Conservation (phyloP, 192 early-diverging fungal genomes). For the Phlyctochytrium bullatum region DNA sequence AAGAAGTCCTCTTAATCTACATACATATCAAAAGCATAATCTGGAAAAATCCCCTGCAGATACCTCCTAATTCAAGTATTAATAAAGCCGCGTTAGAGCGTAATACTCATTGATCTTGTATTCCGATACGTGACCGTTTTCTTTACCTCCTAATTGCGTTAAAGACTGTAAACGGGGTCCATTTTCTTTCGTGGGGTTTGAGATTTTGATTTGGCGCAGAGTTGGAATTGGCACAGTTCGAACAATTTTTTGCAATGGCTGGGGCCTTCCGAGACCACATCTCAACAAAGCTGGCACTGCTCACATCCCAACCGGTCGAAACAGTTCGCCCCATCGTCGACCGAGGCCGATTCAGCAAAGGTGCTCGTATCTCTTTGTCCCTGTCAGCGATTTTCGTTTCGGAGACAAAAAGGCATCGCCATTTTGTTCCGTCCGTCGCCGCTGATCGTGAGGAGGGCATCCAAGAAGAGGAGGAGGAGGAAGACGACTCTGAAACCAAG, state of each 20-base stretch:
- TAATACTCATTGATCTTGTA: background rate
- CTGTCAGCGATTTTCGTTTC: background rate
- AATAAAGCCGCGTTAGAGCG: no score
- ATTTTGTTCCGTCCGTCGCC: background rate
- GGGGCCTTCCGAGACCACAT: background rate
- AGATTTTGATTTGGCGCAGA: no score
- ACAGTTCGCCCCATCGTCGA: background rate
- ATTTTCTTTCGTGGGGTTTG: no score
- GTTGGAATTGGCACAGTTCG: no score
- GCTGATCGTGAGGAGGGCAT: background rate
- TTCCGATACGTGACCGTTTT: no score
- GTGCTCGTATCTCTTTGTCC: background rate
- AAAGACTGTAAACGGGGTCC: no score
- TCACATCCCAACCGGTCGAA: background rate
- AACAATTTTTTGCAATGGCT: no score
- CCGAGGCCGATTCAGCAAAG: background rate
- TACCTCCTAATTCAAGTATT: no score
- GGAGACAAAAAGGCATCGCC: background rate
- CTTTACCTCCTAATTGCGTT: no score
- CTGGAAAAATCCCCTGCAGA: no score
- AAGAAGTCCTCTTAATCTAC: no score
- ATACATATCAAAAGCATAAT: no score
- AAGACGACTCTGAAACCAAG: background rate
- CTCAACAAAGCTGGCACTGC: background rate
- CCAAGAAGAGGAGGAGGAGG: background rate